Base-by-base conservation (phyloP, 2,329 filamentous ascomycete genomes). In the Paraphaeosphaeria sporulosa region DNA sequence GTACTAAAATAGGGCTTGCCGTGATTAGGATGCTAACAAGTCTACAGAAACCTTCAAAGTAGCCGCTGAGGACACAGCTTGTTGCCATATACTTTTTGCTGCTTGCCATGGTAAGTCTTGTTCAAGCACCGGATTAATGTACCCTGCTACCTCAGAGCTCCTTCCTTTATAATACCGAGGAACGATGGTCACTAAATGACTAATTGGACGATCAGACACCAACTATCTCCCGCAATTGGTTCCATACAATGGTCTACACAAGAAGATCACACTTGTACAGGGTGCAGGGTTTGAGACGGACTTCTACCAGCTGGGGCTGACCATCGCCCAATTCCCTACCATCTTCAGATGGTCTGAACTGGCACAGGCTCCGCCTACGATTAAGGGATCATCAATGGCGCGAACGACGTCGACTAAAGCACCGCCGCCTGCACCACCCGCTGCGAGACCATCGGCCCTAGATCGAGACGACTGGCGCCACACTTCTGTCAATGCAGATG, bases 71-170 rank as follows among this genome's bases (percentile, higher is more conserved):
- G 86, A 86, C 65, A 76, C 81, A 3, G 85, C 88, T 67, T 90
- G 88, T 77, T 86, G 85, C 65, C 87, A 89, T 69, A 87, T 90
- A 38, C 86, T 85, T 68, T 86, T 88, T 59, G 88, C 86, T 5
- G 86, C 83, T 42, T 89, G 87, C 66, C 86, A 89, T 64, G 85
- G 42, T 44, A 44, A 44, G 42, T 44, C 42, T 10, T 23, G 19
- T 19, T 13, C 19, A n/a, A 8, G 42, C 4, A 21, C 10, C 19
- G 9, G 4, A 12, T 23, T 19, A 44, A 21, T 44, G 8, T 23
- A 19, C 19, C 9, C 12, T 23, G 4, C 10, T 23, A 19, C 19
- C 19, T 5, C 10, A 10, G 19, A 23, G 15, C 38, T n/a, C 4
- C 5, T 38, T 38, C 13, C 36, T 23, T 21, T 19, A 19, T 12